Evolutionary conservation across 2,329 filamentous ascomycete genomes (phyloP).

Genomic region (Teratosphaeriaceae sp.): DNA sequence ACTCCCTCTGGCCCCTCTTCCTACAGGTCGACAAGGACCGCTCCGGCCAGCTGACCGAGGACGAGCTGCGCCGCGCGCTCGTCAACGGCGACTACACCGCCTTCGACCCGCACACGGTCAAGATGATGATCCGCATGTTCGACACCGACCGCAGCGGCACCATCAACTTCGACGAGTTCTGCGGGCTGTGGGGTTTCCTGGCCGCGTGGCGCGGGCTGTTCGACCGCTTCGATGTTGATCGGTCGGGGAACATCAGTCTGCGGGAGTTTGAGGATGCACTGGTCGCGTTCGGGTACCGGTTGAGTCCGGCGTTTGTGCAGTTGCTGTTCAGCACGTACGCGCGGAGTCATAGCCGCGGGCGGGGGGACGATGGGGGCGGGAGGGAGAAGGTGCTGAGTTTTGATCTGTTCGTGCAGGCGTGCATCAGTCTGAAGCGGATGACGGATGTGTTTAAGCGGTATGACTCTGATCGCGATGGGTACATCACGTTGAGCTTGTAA

Average conservation of each 20-base stretch:
- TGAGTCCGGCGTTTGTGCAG: slow-evolving; percentile 76
- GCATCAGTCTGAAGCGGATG: slow-evolving; percentile 95
- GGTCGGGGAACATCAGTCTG: slow-evolving; percentile 77
- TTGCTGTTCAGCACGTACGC: slow-evolving; percentile 87
- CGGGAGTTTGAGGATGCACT: slow-evolving; percentile 86
- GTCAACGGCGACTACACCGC: slow-evolving; percentile 95
- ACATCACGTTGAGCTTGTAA: slow-evolving; percentile 54
- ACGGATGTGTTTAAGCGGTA: slow-evolving; percentile 99
- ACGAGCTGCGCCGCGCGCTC: slow-evolving; percentile 79
- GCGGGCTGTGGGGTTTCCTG: slow-evolving; percentile 91
- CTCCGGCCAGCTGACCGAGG: slow-evolving; percentile 75
- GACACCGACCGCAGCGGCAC: slow-evolving; percentile 83
- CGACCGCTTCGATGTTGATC: slow-evolving; percentile 46
- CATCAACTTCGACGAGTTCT: slow-evolving; percentile 94
- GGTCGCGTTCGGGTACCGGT: slow-evolving; percentile 83
- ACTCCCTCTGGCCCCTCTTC: slow-evolving; percentile 73
- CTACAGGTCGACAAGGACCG: slow-evolving; percentile 82
- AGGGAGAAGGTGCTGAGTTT: slow-evolving; percentile 50
- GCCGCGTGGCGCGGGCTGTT: slow-evolving; percentile 92
- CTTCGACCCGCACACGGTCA: slow-evolving; percentile 89
- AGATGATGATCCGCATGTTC: slow-evolving; percentile 99
- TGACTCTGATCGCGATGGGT: slow-evolving; percentile 92
- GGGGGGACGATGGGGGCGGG: slow-evolving; percentile 30
- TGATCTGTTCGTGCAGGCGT: slow-evolving; percentile 95
- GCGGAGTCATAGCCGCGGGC: slow-evolving; percentile 29